Base-by-base conservation (phyloP, 768 basidiomycete species). In the Paxillus rubicundulus region DNA sequence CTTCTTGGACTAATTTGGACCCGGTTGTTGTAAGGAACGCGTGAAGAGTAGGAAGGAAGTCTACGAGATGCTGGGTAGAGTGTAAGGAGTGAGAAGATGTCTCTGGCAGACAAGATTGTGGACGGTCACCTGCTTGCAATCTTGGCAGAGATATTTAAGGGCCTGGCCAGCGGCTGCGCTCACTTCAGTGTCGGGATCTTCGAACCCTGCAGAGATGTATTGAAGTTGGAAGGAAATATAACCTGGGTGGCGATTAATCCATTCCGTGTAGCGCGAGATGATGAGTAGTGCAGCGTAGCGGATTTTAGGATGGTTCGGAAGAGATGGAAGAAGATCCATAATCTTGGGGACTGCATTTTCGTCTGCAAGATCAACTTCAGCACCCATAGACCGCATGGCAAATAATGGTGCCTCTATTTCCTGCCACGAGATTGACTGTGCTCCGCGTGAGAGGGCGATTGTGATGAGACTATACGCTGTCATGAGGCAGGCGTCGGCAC, bases 311-410 rank as follows among this genome's bases (percentile, higher is more conserved):
- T 98, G 96, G 40, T 74, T 72, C 2, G 97, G 97, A 24, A 99
- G 84, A 21, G 82, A 84, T 5, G 95, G 93, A 28, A 99, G 84
- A 42, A 98, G 79, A 62, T 94, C 90, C 84, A 99, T 92, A 62
- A 98, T 95, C 67, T 92, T 92, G 2, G 95, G 94, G n/a, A 98
- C 86, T 33, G 89, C 85, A 54, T 79, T 81, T 45, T 90, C 81
- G 67, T 98, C 95, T 37, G 77, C 73, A 9, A 84, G 74, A 61
- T 98, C 90, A 20, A 98, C 80, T 69, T 95, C 87, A 5, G 92
- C 95, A 9, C 97, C 97, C 92, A 99, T 98, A 12, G 96, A 94
- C 41, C 97, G 81, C 86, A 99, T 87, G 16, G 95, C 93, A 72
- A 99, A 99, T 37, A 99, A 71, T 1, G 97, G 97, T 0, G 97